Evolutionary conservation across 768 basidiomycete species (phyloP).

Genomic region (Podaxis sp.): DNA sequence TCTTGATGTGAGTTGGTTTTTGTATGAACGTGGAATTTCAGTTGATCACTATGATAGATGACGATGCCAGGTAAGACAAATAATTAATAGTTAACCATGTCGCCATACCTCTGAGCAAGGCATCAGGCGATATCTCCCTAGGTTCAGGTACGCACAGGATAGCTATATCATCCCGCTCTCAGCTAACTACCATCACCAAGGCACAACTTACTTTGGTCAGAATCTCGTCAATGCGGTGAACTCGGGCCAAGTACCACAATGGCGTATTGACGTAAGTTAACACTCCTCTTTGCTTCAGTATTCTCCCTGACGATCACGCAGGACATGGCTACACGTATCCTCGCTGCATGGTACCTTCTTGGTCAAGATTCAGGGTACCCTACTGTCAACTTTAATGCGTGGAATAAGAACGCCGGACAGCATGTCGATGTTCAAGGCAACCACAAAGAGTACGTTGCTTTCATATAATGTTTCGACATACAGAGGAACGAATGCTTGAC

Average conservation of each 20-base stretch:
- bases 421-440: constrained; percentile 56
- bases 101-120: not conserved
- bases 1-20: constrained; percentile 45
- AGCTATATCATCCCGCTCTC: not conserved
- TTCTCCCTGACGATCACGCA: constrained; percentile 14
- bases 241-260: constrained; percentile 52
- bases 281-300: not conserved
- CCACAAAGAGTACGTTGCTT: constrained; percentile 37
- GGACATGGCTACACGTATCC: constrained; percentile 69
- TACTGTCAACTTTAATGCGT: constrained; percentile 55
- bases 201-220: constrained; percentile 54
- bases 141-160: not conserved
- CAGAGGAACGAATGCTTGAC: not conserved
- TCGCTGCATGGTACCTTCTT: constrained; percentile 59
- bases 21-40: not conserved
- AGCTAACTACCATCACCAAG: constrained; percentile 12
- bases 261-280: constrained; percentile 50
- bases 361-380: constrained; percentile 58
- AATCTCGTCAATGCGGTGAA: constrained; percentile 55
- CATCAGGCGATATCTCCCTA: constrained; percentile 26
- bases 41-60: constrained; percentile 37
- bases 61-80: constrained; percentile 55
- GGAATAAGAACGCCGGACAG: constrained; percentile 36
- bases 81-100: too few species aligned
- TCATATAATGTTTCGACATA: not conserved